Evolutionary conservation across 495 filamentous ascomycete genomes (phyloP).

Genomic region (Talaromyces trachyspermus): DNA sequence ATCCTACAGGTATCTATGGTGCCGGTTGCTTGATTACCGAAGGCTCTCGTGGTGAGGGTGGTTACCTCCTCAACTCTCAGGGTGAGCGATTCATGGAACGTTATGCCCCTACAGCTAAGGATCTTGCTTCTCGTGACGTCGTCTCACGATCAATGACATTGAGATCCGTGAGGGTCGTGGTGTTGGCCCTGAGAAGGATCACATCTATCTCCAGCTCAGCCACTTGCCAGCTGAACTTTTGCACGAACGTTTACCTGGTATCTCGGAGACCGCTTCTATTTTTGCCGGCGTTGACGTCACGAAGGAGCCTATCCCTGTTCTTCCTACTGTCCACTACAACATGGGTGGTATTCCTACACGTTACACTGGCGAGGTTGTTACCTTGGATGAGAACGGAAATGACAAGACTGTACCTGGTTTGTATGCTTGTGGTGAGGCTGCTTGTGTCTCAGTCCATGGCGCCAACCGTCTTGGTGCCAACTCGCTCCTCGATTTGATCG

Average conservation of each 20-base stretch:
- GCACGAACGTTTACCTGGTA: conserved; percentile 93
- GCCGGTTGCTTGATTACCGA: conserved; percentile 98
- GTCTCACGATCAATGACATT: conserved; percentile 95
- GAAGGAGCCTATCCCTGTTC: conserved; percentile 93
- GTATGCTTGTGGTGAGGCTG: conserved; percentile 94
- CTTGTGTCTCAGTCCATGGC: conserved; percentile 94
- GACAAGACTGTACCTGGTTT: conserved; percentile 93
- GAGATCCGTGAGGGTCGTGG: conserved; percentile 96
- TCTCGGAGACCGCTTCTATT: conserved; percentile 94
- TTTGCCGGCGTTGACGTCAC: conserved; percentile 94
- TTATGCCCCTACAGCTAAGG: conserved; percentile 95
- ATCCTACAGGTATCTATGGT: conserved; percentile 98
- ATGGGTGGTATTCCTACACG: conserved; percentile 98
- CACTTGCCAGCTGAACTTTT: conserved; percentile 86
- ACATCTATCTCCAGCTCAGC: conserved; percentile 94
- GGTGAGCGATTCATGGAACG: conserved; percentile 99
- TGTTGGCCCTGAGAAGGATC: conserved; percentile 93
- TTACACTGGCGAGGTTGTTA: conserved; percentile 93
- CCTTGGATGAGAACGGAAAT: conserved; percentile 69
- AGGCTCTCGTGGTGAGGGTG: conserved; percentile 96
- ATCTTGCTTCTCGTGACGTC: conserved; percentile 87
- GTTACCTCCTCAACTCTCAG: conserved; percentile 91
- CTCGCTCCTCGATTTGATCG: conserved; percentile 93
- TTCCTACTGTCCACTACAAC: conserved; percentile 98
- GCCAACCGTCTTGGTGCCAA: conserved; percentile 97